phyloP scores from a whole-genome alignment of 1,284 basidiomycete species.

The Dichomitus squalens region DNA sequence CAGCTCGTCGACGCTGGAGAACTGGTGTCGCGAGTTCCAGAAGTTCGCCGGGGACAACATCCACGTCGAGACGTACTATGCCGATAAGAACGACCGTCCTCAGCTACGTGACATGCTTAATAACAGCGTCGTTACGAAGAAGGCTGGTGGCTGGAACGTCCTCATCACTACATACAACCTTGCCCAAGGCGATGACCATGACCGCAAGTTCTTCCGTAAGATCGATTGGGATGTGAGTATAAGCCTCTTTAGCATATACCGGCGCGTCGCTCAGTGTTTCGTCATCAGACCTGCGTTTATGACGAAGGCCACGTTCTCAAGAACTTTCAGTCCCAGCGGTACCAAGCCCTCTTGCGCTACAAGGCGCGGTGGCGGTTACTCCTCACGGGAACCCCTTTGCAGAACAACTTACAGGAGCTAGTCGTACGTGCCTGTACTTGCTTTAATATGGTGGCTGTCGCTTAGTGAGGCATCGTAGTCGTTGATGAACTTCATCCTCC shows the following conservation, averaged over 20 bases:
- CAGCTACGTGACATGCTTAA: constrained; percentile 71
- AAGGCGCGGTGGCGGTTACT: constrained; percentile 89
- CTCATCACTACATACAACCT: constrained; percentile 97
- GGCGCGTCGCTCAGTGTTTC: background rate
- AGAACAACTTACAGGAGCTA: constrained; percentile 91
- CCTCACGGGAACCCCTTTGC: constrained; percentile 94
- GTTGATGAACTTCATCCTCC: constrained; percentile 97
- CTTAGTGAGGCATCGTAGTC: constrained; percentile 57
- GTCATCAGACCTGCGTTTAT: constrained; percentile 79
- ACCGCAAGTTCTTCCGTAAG: constrained; percentile 90
- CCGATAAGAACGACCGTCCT: constrained; percentile 86
- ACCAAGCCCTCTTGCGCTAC: constrained; percentile 86
- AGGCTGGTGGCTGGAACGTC: constrained; percentile 81
- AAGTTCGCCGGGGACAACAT: constrained; percentile 84
- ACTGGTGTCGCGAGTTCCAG: constrained; percentile 97
- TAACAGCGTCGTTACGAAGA: constrained; percentile 36
- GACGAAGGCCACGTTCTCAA: constrained; percentile 97
- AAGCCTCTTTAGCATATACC: background rate
- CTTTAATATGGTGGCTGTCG: background rate
- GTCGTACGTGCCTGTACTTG: constrained; percentile 63
- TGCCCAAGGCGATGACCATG: constrained; percentile 84
- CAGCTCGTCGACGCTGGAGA: constrained; percentile 95
- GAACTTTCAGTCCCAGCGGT: constrained; percentile 95
- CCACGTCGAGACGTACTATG: constrained; percentile 92
- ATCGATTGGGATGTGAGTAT: constrained; percentile 87